Percentiles rank a stretch among this genome's conserved stretches.
These are phyloP conservation scores for Colletotrichum scovillei DNA, from an alignment of 2,329 filamentous ascomycete genomes.

Conservation along the genomic window DNA sequence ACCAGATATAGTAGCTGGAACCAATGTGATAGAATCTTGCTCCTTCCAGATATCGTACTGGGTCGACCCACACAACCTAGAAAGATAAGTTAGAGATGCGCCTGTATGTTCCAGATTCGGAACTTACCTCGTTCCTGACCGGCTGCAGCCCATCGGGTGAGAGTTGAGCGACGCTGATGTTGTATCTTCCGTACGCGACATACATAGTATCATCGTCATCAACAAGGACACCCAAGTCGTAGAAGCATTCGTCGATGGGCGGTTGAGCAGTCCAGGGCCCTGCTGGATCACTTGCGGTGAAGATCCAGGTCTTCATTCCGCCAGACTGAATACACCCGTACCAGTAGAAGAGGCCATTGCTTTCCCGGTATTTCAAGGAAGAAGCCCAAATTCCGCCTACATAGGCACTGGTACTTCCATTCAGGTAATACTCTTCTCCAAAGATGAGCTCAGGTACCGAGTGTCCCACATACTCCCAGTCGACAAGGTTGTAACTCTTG, in stretches of 20 bases:
- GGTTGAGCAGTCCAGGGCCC: constrained; percentile 26
- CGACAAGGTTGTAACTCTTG: constrained; percentile 60
- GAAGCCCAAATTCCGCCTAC: constrained; percentile 66
- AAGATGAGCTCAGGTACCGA: constrained; percentile 52
- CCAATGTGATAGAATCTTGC: constrained; percentile 65
- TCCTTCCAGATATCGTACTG: constrained; percentile 53
- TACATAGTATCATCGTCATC: constrained; percentile 54
- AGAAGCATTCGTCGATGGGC: constrained; percentile 35
- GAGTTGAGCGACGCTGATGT: constrained; percentile 26
- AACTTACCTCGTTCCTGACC: constrained; percentile 4
- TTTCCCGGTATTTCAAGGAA: constrained; percentile 47
- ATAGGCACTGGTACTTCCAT: constrained; percentile 55
- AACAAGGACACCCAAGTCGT: constrained; percentile 41
- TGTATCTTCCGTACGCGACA: constrained; percentile 53
- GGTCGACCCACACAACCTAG: constrained; percentile 18
- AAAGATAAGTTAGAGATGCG: neutral
- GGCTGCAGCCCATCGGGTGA: constrained; percentile 23
- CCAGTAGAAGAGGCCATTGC: constrained; percentile 37
- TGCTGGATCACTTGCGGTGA: constrained; percentile 29
- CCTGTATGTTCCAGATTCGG: neutral
- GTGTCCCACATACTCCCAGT: constrained; percentile 52
- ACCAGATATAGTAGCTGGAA: constrained; percentile 63
- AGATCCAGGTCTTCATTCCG: constrained; percentile 34
- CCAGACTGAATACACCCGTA: constrained; percentile 35
- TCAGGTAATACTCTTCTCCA: constrained; percentile 58